Evolutionary conservation across 1,139 yeast species (phyloP).

Genomic region (Wickerhamomyces sp.): DNA sequence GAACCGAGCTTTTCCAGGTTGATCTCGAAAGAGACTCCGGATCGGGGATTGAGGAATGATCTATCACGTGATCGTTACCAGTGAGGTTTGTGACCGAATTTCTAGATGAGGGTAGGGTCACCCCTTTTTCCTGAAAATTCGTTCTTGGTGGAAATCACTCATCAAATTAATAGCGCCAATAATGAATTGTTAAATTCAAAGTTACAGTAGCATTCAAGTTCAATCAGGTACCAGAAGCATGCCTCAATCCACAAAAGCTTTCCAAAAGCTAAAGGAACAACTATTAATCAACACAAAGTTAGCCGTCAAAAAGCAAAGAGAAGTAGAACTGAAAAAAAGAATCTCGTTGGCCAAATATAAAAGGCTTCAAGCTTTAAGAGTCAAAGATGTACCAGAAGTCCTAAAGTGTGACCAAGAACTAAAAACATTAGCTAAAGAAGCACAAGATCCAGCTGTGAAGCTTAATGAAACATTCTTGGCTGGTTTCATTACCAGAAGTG

Average conservation of each 20-base stretch:
- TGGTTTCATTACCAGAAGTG: constrained; percentile 11
- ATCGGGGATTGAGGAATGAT: neutral
- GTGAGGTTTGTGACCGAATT: no score
- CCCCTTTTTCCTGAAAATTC: no score
- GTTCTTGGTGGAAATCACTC: no score
- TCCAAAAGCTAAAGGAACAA: constrained; percentile 35
- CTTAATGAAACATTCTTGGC: constrained; percentile 11
- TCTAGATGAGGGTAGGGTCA: no score
- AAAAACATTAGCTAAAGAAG: constrained; percentile 25
- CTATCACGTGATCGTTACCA: neutral
- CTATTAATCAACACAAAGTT: constrained; percentile 40
- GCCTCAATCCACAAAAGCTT: constrained; percentile 9
- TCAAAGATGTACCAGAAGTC: constrained; percentile 16
- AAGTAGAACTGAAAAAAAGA: constrained; percentile 43
- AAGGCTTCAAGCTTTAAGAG: constrained; percentile 40
- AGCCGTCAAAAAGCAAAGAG: constrained; percentile 38
- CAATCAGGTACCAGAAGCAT: no score
- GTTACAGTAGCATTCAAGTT: constrained; percentile 1
- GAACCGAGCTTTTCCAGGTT: constrained; percentile 1
- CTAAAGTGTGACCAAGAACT: constrained; percentile 32
- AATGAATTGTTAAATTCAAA: neutral
- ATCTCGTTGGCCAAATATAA: constrained; percentile 50
- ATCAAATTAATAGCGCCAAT: no score
- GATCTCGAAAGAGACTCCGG: neutral
- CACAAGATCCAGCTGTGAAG: constrained; percentile 21